Evolutionary conservation across 371 early-diverging fungal species (phyloP).

Genomic region (Apophysomyces variabilis): DNA sequence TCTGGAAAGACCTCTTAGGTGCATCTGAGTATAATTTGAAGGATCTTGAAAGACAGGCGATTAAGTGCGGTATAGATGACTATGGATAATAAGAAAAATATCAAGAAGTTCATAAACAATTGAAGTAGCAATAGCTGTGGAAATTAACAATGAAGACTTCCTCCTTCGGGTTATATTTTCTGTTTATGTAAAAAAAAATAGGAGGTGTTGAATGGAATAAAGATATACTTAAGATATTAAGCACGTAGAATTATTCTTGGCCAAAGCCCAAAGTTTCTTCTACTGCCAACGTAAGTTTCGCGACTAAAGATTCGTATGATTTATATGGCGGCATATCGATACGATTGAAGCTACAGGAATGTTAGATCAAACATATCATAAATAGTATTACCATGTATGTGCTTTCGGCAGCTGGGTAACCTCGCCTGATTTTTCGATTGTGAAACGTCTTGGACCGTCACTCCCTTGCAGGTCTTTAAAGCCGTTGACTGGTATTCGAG

Average conservation of each 20-base stretch:
- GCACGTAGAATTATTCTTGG: slow-evolving; percentile 60
- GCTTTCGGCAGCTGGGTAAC: slow-evolving; percentile 85
- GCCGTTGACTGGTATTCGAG: slow-evolving; percentile 98
- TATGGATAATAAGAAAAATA: too few relatives aligned
- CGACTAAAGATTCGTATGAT: slow-evolving; percentile 67
- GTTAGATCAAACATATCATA: slow-evolving; percentile 2
- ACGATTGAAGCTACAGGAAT: slow-evolving; percentile 82
- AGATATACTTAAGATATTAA: background rate
- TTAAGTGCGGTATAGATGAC: too few relatives aligned
- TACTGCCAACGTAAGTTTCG: slow-evolving; percentile 89
- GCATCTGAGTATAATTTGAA: too few relatives aligned
- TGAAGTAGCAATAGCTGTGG: too few relatives aligned
- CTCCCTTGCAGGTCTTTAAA: slow-evolving; percentile 98
- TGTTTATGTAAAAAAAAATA: background rate
- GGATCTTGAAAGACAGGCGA: too few relatives aligned
- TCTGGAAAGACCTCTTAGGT: too few relatives aligned
- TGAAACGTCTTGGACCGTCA: slow-evolving; percentile 96
- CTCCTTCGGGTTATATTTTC: too few relatives aligned
- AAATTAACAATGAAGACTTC: too few relatives aligned
- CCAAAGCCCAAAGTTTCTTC: slow-evolving; percentile 92
- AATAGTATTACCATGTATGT: slow-evolving; percentile 84
- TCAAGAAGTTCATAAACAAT: too few relatives aligned
- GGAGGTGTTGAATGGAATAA: background rate
- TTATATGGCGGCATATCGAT: slow-evolving; percentile 94
- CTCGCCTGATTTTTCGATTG: slow-evolving; percentile 94